Conservation (phyloP, 1,139 yeast genomes). For the Candida frijolesensis region DNA sequence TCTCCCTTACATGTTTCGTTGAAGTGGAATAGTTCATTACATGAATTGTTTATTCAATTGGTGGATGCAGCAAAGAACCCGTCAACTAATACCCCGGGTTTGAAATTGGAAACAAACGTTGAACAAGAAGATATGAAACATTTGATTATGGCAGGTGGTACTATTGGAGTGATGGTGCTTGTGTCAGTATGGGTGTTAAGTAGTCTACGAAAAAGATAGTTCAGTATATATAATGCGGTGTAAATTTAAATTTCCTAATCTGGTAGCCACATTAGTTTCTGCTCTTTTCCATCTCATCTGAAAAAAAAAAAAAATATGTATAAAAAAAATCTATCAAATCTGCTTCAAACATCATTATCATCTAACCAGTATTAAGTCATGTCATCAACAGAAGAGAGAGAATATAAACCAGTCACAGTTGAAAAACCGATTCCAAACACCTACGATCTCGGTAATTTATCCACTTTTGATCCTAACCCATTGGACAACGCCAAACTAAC, state of each 20-base stretch:
- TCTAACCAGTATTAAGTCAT: not conserved
- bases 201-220: slow-evolving; percentile 26
- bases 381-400: slow-evolving; percentile 28
- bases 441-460: slow-evolving; percentile 83
- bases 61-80: slow-evolving; percentile 90
- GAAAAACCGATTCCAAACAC: slow-evolving; percentile 85
- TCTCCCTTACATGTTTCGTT: slow-evolving; percentile 88
- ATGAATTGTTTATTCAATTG: slow-evolving; percentile 81
- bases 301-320: slow-evolving; percentile 3
- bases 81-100: slow-evolving; percentile 74
- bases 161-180: slow-evolving; percentile 62
- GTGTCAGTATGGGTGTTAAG: slow-evolving; percentile 65
- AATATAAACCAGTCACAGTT: slow-evolving; percentile 74
- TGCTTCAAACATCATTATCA: not conserved
- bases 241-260: not conserved
- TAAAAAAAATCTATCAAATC: slow-evolving; percentile 3
- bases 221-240: not conserved
- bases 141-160: slow-evolving; percentile 62
- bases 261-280: not conserved
- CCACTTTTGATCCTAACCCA: slow-evolving; percentile 87
- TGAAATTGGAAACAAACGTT: slow-evolving; percentile 67
- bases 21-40: slow-evolving; percentile 83
- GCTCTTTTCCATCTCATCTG: slow-evolving; percentile 8
- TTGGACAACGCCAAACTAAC: slow-evolving; percentile 61
- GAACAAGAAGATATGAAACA: slow-evolving; percentile 49